A percentile compares a stretch with the other conserved stretches of the same genome.
phyloP scores from a whole-genome alignment of 164 flowering plant genomes.

The Berberis thunbergii region DNA sequence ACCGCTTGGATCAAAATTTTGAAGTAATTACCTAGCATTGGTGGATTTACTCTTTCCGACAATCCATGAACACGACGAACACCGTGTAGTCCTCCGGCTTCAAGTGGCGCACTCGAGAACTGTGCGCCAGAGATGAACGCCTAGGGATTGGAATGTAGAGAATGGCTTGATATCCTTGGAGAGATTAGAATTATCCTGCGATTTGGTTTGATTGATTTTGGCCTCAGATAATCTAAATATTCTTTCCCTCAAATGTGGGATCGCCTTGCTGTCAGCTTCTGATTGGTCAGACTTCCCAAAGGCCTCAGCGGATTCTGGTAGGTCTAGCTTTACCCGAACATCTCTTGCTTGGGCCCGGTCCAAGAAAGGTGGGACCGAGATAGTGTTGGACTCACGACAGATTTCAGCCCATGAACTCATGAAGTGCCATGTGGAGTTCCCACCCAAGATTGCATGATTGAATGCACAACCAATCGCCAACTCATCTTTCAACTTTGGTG shows the following conservation, averaged over 20 bases:
- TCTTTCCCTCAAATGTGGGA: slow-evolving; percentile 43
- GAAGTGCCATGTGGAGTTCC: slow-evolving; percentile 94
- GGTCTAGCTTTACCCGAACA: slow-evolving; percentile 72
- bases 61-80: slow-evolving; percentile 73
- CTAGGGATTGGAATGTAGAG: slow-evolving; percentile 75
- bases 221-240: slow-evolving; percentile 72
- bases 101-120: slow-evolving; percentile 62
- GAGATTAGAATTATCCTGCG: slow-evolving; percentile 32
- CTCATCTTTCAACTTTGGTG: no score
- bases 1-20: slow-evolving; percentile 89
- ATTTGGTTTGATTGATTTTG: slow-evolving; percentile 54
- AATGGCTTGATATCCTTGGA: slow-evolving; percentile 42
- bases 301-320: slow-evolving; percentile 29
- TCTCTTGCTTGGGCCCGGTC: slow-evolving; percentile 68
- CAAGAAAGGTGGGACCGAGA: slow-evolving; percentile 60
- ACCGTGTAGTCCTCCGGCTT: slow-evolving; percentile 67
- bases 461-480: slow-evolving; percentile 78
- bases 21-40: slow-evolving; percentile 77
- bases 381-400: slow-evolving; percentile 36
- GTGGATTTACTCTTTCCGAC: slow-evolving; percentile 77
- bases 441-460: slow-evolving; percentile 89
- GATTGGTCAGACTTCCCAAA: slow-evolving; percentile 7
- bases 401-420: slow-evolving; percentile 88
- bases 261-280: slow-evolving; percentile 21
- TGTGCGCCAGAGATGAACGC: slow-evolving; percentile 70